Percentiles rank a stretch among this genome's conserved stretches.
These are phyloP conservation scores for Tetracentron sinense DNA, from an alignment of 164 flowering plant genomes.

Conservation along the genomic window DNA sequence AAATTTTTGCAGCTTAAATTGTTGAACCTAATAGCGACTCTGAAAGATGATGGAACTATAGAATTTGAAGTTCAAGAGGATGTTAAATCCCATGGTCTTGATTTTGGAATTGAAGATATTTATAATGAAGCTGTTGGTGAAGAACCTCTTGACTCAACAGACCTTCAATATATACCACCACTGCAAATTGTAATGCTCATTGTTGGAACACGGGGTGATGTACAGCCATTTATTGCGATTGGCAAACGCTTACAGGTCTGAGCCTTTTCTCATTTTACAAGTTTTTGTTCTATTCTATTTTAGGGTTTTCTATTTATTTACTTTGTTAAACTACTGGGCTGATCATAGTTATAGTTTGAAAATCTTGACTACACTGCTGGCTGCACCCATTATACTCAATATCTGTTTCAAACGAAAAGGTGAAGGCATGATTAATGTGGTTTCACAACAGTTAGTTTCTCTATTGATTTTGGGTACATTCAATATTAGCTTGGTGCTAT, in stretches of 20 bases:
- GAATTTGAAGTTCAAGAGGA: constrained; percentile 81
- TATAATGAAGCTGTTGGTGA: constrained; percentile 45
- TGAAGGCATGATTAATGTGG: background rate
- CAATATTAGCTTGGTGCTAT: no score
- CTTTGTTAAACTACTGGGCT: background rate
- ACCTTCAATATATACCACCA: constrained; percentile 71
- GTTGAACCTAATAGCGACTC: constrained; percentile 92
- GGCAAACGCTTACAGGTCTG: constrained; percentile 88
- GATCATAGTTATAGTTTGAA: background rate
- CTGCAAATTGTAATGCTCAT: constrained; percentile 89
- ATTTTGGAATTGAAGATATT: constrained; percentile 33
- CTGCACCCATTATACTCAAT: background rate
- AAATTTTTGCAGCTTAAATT: constrained; percentile 65
- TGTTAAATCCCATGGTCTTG: constrained; percentile 44
- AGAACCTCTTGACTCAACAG: constrained; percentile 51
- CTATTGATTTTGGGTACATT: no score
- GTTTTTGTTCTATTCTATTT: constrained; percentile 1
- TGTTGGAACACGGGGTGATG: no score
- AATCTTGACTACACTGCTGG: background rate
- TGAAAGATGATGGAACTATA: constrained; percentile 92
- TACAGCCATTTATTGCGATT: no score
- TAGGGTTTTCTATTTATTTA: background rate
- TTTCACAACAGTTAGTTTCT: background rate
- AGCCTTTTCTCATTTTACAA: constrained; percentile 1
- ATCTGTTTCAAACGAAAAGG: background rate